phyloP scores from a whole-genome alignment of 2,329 filamentous ascomycete genomes.

The Hypoxylon sp. region DNA sequence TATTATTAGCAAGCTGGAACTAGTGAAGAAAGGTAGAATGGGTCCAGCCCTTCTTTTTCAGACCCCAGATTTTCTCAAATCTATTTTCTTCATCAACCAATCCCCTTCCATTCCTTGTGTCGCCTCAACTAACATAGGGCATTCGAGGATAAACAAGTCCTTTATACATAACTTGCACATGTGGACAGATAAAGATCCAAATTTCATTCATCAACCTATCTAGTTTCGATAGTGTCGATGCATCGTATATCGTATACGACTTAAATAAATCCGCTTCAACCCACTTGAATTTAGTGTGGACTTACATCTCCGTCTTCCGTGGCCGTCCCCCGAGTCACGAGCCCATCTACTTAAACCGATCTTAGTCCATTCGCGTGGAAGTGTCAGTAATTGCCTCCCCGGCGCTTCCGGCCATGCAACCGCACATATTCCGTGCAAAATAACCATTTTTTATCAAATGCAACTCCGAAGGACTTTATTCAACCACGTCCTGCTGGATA shows the following conservation, averaged over 20 bases:
- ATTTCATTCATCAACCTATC: constrained; percentile 1
- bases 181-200: constrained; percentile 24
- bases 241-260: constrained; percentile 16
- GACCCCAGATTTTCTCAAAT: constrained; percentile 15
- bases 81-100: constrained; percentile 2
- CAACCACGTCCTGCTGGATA: constrained; percentile 10
- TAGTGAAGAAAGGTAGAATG: no score
- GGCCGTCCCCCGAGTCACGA: constrained; percentile 28
- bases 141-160: constrained; percentile 16
- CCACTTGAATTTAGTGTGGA: constrained; percentile 24
- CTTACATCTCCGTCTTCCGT: constrained; percentile 9
- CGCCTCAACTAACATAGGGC: constrained; percentile 20
- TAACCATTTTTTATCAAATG: constrained; percentile 23
- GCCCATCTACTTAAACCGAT: constrained; percentile 25
- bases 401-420: constrained; percentile 28
- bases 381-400: constrained; percentile 20
- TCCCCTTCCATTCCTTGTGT: constrained; percentile 7
- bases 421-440: constrained; percentile 9
- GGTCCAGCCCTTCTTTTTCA: constrained; percentile 10
- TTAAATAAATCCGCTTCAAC: constrained; percentile 12
- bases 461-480: constrained; percentile 14
- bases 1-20: constrained; percentile 8
- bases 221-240: constrained; percentile 11
- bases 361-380: constrained; percentile 14
- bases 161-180: no score